Percentiles rank a stretch among this genome's conserved stretches.
Evolutionary conservation across 192 early-diverging fungal species (phyloP).

Genomic region (Coemansia sp.): DNA sequence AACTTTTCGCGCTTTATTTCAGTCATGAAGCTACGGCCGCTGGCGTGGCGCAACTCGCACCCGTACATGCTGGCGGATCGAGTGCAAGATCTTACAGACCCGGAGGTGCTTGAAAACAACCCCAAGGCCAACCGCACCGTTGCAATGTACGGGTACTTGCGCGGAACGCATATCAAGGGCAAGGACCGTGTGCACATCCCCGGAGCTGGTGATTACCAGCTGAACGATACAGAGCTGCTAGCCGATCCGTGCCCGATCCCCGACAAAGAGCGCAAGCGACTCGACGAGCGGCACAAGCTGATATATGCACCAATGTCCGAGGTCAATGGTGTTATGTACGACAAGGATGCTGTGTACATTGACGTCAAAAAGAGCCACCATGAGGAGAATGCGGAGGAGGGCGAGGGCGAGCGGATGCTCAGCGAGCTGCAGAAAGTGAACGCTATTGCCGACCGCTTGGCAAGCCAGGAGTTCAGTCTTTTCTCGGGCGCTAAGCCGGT

Average conservation of each 20-base stretch:
- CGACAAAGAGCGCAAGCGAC: constrained; percentile 82
- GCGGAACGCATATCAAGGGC: constrained; percentile 91
- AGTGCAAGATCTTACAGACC: constrained; percentile 95
- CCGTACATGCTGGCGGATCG: constrained; percentile 98
- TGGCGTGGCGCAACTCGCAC: constrained; percentile 96
- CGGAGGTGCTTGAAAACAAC: constrained; percentile 72
- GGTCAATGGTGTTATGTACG: constrained; percentile 97
- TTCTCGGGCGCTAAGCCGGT: constrained; percentile 48
- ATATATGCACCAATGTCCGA: constrained; percentile 99
- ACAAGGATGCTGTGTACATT: constrained; percentile 99
- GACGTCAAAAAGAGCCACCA: constrained; percentile 75
- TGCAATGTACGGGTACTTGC: constrained; percentile 91
- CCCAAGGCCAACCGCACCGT: constrained; percentile 92
- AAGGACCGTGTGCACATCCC: constrained; percentile 92
- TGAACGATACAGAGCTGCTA: constrained; percentile 74
- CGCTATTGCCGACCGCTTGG: constrained; percentile 39
- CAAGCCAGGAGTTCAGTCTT: constrained; percentile 42
- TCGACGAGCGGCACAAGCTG: constrained; percentile 93
- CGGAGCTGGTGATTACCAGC: constrained; percentile 85
- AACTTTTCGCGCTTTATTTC: constrained; percentile 97
- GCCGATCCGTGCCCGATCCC: constrained; percentile 97
- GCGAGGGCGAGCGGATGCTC: constrained; percentile 89
- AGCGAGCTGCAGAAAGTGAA: constrained; percentile 85
- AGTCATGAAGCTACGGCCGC: constrained; percentile 97
- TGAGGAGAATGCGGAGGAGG: constrained; percentile 59